Evolutionary conservation across 2,329 filamentous ascomycete species (phyloP), one percentile per base, ranked within the genome.

Genomic region (Aspergillus spinulosporus): DNA sequence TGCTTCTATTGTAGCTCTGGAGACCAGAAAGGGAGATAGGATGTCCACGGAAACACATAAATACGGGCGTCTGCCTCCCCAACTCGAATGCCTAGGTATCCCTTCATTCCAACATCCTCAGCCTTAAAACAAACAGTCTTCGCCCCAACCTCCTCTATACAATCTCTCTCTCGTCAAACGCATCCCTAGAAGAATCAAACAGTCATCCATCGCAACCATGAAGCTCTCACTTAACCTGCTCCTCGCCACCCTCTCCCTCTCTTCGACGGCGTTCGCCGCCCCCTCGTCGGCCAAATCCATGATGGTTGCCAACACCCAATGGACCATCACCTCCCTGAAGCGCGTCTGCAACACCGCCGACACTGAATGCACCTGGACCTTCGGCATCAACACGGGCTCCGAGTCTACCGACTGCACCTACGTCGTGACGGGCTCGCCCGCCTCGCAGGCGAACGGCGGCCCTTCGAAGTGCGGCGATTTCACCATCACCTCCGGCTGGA

Each of bases 311-410:
- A 34, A 37, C 12, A 3, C 40, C 40, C n/a, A 42, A 34, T 52
- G 50, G 50, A 52, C 50, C 4, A 52, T 46, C 50, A 14, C 11
- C 8, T 11, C 6, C 43, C 32, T 52, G 11, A 52, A 47, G 32
- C 50, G 50, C 50, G 43, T 26, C 26, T 52, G 50, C 50, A 32
- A 52, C 50, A 3, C n/a, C 42, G 43, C 21, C 43, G 34, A 47
- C 32, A 46, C 50, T 8, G 32, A 39, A 12, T 52, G 50, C 43
- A 52, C 50, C 42, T 52, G 50, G 50, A 52, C 50, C 34, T 52
- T 52, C 32, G 50, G 50, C 42, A 47, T 52, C 34, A 6, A 46
- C 26, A 12, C 42, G 1, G 15, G 31, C 42, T 12, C n/a, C 34
- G 15, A 34, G 4, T 29, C 32, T 7, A 37, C 34, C 6, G 12